phyloP scores from a whole-genome alignment of 106 monocot genomes.

The Apostasia shenzhenica region DNA sequence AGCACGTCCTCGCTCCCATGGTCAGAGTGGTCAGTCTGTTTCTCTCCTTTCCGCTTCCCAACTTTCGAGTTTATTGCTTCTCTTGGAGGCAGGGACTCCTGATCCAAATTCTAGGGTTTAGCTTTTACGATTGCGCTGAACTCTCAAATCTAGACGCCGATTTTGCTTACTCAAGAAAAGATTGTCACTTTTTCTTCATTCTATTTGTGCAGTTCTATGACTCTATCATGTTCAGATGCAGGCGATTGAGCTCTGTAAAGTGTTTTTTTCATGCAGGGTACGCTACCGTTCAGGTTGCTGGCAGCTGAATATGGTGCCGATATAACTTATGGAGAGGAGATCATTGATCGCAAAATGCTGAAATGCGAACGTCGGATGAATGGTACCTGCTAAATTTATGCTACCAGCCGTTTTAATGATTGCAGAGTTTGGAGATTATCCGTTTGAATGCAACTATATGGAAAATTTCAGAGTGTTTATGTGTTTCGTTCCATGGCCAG shows the following conservation, averaged over 20 bases:
- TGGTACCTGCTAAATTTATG: slow-evolving; percentile 23
- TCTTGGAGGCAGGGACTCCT: neutral
- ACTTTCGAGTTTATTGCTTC: neutral
- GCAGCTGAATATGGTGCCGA: slow-evolving; percentile 86
- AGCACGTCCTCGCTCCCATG: slow-evolving; percentile 97
- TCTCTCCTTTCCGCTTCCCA: neutral
- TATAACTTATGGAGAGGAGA: slow-evolving; percentile 98
- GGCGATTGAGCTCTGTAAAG: neutral
- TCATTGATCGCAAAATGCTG: slow-evolving; percentile 83
- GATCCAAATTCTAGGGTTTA: neutral
- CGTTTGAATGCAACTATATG: too few relatives aligned
- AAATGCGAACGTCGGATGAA: slow-evolving; percentile 78
- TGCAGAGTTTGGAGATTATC: too few relatives aligned
- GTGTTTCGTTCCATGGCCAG: too few relatives aligned
- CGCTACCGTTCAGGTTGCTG: slow-evolving; percentile 71
- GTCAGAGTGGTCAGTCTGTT: slow-evolving; percentile 71
- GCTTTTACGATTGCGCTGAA: neutral
- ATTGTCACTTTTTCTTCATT: neutral
- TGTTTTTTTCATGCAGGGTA: slow-evolving; percentile 41
- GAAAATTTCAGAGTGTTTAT: too few relatives aligned
- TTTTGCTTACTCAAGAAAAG: neutral
- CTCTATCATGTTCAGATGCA: neutral
- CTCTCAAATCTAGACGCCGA: neutral
- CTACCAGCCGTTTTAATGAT: neutral
- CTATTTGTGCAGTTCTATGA: neutral